Conservation (phyloP, 1,139 yeast species). For the Geotrichum fermentans region DNA sequence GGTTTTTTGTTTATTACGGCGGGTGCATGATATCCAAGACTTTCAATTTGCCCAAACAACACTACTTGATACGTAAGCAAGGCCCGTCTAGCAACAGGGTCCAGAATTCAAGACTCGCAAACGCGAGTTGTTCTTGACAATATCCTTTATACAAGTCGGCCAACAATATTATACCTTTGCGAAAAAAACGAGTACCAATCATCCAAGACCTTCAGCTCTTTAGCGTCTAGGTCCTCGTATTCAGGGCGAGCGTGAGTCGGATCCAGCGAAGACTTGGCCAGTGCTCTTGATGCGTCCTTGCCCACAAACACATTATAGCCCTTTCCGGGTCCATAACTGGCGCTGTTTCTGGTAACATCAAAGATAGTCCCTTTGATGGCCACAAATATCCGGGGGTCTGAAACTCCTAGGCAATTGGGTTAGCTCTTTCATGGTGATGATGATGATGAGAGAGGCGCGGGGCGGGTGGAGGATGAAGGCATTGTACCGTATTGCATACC, state of each 20-base stretch:
- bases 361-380: constrained; percentile 72
- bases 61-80: not conserved
- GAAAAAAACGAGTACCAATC: constrained; percentile 86
- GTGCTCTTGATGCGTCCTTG: constrained; percentile 68
- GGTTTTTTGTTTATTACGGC: too few relatives aligned
- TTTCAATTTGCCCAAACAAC: constrained; percentile 3
- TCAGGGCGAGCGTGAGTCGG: constrained; percentile 48
- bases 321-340: constrained; percentile 71
- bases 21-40: too few relatives aligned
- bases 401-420: constrained; percentile 37
- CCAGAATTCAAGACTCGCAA: not conserved
- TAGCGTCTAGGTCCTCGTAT: constrained; percentile 47
- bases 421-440: not conserved
- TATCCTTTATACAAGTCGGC: too few relatives aligned
- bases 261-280: constrained; percentile 52
- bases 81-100: not conserved
- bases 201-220: constrained; percentile 51
- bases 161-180: constrained; percentile 56
- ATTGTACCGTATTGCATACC: constrained; percentile 39
- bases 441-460: not conserved
- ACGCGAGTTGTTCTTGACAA: too few relatives aligned
- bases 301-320: constrained; percentile 72
- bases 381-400: constrained; percentile 51
- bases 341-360: constrained; percentile 63
- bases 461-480: not conserved